Evolutionary conservation across 768 basidiomycete genomes (phyloP).

Genomic region (Lactifluus piperatus): DNA sequence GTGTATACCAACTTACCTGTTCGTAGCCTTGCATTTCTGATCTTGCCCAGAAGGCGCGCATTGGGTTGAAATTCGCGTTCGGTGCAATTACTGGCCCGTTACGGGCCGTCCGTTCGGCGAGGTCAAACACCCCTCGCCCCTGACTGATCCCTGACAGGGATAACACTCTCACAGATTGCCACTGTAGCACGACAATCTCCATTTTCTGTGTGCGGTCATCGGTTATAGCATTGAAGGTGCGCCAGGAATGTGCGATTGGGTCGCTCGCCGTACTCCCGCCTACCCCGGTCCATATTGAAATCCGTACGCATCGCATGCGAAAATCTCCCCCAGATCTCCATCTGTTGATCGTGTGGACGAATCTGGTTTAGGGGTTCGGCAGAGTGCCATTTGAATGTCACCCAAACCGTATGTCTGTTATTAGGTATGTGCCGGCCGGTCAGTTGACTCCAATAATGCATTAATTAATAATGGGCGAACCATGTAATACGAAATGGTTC

Average conservation of each 20-base stretch:
- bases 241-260: background rate
- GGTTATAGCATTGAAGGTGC: background rate
- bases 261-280: background rate
- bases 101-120: slow-evolving; percentile 1
- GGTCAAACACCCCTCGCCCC: background rate
- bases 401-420: background rate
- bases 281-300: background rate
- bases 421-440: background rate
- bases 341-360: slow-evolving; percentile 1
- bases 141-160: background rate
- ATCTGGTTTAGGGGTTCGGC: slow-evolving; percentile 6
- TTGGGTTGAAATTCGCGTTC: background rate
- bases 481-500: no score
- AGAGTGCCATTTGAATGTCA: background rate
- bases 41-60: background rate
- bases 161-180: background rate
- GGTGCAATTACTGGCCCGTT: slow-evolving; percentile 2
- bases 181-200: background rate
- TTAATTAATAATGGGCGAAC: background rate
- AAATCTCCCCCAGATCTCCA: slow-evolving; percentile 4
- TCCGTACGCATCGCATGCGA: background rate
- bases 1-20: background rate
- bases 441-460: slow-evolving; percentile 2
- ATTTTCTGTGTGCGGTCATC: background rate
- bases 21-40: background rate